Percentiles rank a stretch among this genome's conserved stretches.
phyloP scores from a whole-genome alignment of 2,329 filamentous ascomycete genomes.

The Monosporascus sp. region DNA sequence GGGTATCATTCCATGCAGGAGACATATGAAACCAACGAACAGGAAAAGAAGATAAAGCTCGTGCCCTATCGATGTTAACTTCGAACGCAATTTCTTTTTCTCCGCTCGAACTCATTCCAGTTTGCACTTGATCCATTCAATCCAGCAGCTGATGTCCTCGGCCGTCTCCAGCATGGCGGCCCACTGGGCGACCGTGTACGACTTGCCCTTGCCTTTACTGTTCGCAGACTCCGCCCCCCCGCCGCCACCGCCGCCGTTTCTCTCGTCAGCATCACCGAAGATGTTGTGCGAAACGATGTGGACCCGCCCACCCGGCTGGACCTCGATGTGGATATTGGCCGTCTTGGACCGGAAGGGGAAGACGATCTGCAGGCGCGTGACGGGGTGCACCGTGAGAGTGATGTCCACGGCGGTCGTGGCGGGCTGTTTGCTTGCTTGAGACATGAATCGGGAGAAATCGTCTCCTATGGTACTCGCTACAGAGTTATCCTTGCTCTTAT shows the following conservation, averaged over 20 bases:
- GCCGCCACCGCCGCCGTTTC: background rate
- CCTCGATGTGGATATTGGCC: slow-evolving; percentile 51
- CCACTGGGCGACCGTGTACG: slow-evolving; percentile 9
- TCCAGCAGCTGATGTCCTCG: slow-evolving; percentile 23
- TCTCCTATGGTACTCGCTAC: slow-evolving; percentile 14
- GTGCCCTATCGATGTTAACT: no score
- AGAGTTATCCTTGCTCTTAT: slow-evolving; percentile 12
- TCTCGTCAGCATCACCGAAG: slow-evolving; percentile 17
- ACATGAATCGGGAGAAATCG: slow-evolving; percentile 18
- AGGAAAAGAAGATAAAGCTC: no score
- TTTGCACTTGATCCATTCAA: slow-evolving; percentile 21
- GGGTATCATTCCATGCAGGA: no score
- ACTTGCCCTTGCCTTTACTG: slow-evolving; percentile 1
- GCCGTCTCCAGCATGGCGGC: slow-evolving; percentile 19
- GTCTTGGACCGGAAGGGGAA: slow-evolving; percentile 47
- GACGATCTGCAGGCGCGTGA: slow-evolving; percentile 45
- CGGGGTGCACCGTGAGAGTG: slow-evolving; percentile 45
- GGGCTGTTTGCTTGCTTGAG: background rate
- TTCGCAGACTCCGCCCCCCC: background rate
- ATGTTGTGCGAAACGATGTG: slow-evolving; percentile 55
- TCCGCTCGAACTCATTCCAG: slow-evolving; percentile 13
- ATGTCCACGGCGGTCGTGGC: slow-evolving; percentile 37
- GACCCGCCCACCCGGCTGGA: slow-evolving; percentile 55
- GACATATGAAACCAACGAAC: no score
- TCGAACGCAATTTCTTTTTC: no score